Evolutionary conservation across 2,329 filamentous ascomycete genomes (phyloP).

Genomic region (Colletotrichum destructivum): DNA sequence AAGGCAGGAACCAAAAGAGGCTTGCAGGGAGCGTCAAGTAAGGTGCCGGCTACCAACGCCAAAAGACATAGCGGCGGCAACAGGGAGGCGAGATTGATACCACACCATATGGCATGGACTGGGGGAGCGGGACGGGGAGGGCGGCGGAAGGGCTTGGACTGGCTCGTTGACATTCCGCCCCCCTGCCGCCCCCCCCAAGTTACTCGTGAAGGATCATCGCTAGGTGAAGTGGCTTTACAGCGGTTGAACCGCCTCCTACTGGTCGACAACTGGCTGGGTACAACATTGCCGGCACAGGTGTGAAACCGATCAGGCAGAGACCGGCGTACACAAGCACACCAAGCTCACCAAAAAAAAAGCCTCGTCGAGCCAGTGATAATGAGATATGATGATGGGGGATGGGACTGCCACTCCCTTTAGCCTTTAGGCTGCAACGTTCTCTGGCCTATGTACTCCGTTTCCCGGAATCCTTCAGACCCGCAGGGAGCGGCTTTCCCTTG

Average conservation of each 20-base stretch:
- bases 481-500: constrained; percentile 16
- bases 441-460: not conserved
- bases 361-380: not conserved
- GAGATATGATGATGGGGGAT: too few relatives aligned
- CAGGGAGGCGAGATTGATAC: constrained; percentile 10
- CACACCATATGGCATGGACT: constrained; percentile 14
- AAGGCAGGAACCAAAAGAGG: not conserved
- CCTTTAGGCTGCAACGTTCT: constrained; percentile 1
- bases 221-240: constrained; percentile 20
- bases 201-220: constrained; percentile 25
- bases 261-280: constrained; percentile 2
- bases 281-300: constrained; percentile 13
- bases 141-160: not conserved
- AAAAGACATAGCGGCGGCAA: not conserved
- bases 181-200: constrained; percentile 22
- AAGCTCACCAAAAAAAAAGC: constrained; percentile 16
- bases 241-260: constrained; percentile 3
- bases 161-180: constrained; percentile 18
- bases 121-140: constrained; percentile 31
- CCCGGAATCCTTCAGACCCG: constrained; percentile 35
- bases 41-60: constrained; percentile 17
- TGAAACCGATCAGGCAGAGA: constrained; percentile 7
- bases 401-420: not conserved
- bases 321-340: constrained; percentile 4
- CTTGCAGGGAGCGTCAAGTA: not conserved